Base-by-base conservation (phyloP, 2,329 filamentous ascomycete species). In the Colletotrichum sp. region DNA sequence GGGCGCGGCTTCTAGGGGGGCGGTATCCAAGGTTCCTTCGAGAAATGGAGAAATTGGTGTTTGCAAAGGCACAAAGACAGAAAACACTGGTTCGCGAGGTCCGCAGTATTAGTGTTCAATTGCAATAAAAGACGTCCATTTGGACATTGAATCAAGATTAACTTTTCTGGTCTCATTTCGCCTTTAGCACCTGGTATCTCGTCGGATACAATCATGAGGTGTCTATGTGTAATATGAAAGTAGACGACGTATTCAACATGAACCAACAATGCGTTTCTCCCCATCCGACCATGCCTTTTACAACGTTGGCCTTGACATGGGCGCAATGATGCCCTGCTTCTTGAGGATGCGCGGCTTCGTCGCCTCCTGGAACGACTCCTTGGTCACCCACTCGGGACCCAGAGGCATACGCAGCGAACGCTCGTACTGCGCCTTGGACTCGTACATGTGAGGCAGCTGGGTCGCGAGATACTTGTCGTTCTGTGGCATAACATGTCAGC, bases 301-400 rank as follows among this genome's bases (percentile, higher is more conserved):
- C 73, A 82, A 80, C 67, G 82, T 88, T 21, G 96, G 96, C 87
- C 94, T 96, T 74, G 93, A 92, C 91, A 99, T 95, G 55, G 97
- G 94, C 80, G 92, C 91, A 84, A 99, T 96, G 79, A 98, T 90
- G 63, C 97, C 97, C 86, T 96, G 95, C 88, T 98, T 98, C 84
- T 98, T 88, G 84, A 99, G 88, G 79, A 99, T 91, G 80, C 95
- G 92, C 74, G 97, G 97, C 90, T 96, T 98, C 75, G 94, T 98
- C 77, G 92, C 92, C 80, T 94, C 92, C 88, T 99, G 96, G 90
- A 97, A 97, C 16, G 94, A 95, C 87, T 95, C 93, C 90, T 98
- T 98, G n/a, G 96, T 99, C 79, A 93, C 93, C 96, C 96, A 99
- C 85, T 99, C 96, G 18, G 94, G 95, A 2, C 97, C 97, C 76